Base-by-base conservation (phyloP, 2,329 filamentous ascomycete genomes). In the Cladophialophora carrionii region DNA sequence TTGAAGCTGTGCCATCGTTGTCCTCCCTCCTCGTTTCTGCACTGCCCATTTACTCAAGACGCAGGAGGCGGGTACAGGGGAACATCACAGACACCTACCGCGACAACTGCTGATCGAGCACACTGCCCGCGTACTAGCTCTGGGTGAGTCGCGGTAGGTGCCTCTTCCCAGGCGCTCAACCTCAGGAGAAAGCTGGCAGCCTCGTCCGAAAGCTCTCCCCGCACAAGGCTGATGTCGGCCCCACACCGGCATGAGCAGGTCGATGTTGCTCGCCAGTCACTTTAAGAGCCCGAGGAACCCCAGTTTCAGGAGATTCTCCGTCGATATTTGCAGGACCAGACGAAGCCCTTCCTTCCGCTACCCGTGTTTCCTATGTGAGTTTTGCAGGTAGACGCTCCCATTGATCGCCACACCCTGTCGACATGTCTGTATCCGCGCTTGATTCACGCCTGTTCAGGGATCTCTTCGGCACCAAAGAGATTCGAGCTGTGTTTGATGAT, bases 391-490 rank as follows among this genome's bases (percentile, higher is more conserved):
- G 34, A 17, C 4, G 12, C 34, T 41, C 51, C 32, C 26, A 32
- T 32, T 32, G 51, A 10, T 26, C 17, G 12, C 51, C 17, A 26
- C 14, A 8, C 17, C 26, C 17, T 31, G 8, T 3, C 51, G 62
- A 6, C 4, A 73, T 73, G 68, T 63, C 68, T 54, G 51, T 72
- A 68, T 59, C 69, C 58, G n/a, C 66, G 3, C 64, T 73, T n/a
- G 72, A 73, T 57, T 73, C 72, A 2, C 65, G 72, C 17, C 64
- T 73, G 8, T 73, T 73, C 51, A 68, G 70, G 37, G 70, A 72
- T 62, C 57, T 73, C 7, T 72, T 73, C 43, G 71, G 71, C 32
- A 73, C 72, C 22, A 64, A 71, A 46, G 69, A 73, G 46, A 73
- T 73, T 17, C 68, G 72, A 20, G 63, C 67, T 31, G 61, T 73